Base-by-base conservation (phyloP, 345 rosid genomes). In the Moricandia arvensis region DNA sequence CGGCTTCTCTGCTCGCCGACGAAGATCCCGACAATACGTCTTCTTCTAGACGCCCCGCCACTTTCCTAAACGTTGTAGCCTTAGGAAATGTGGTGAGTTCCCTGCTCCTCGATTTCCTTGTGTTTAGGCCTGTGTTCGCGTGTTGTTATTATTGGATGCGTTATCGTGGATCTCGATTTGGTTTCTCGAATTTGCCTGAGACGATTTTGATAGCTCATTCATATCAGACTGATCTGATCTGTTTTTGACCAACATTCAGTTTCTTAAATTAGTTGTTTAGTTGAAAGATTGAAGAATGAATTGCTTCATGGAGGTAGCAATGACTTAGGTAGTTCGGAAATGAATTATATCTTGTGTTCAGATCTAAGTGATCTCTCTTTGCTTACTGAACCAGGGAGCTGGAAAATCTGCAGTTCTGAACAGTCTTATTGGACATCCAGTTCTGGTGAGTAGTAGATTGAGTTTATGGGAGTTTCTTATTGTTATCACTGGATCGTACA, bases 371-470 rank as follows among this genome's bases (percentile, higher is more conserved):
- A 29, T 29, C 34, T 71, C 69, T 69, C 13, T 71, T 66, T 66
- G 31, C 65, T 29, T 66, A 33, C 18, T 80, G 75, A 37, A 66
- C 37, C 88, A 92, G 98, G 99, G 99, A 80, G 96, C 99, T 72
- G 99, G 99, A 63, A 95, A 95, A 81, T 95, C 99, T 80, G 99
- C 96, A 3, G 85, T 82, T 67, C 75, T 95, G 69, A 95, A 95
- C 80, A 95, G 99, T 87, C 77, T 95, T 8, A 85, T 95, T 74
- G 98, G 99, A 58, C 98, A 95, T 83, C 98, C 98, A 60, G 84
- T 95, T 63, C 80, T 95, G 88, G 99, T 95, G 80, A 85, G 96
- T 71, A 78, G 15, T 68, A 37, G 63, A 41, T 33, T 5, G 1
- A 31, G 26, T 49, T 8, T 47, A 16, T 15, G 21, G 12, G 55